Evolutionary conservation across 139 green algal species (phyloP), one percentile per base, ranked within the genome.

Genomic region (Desmodesmus armatus): DNA sequence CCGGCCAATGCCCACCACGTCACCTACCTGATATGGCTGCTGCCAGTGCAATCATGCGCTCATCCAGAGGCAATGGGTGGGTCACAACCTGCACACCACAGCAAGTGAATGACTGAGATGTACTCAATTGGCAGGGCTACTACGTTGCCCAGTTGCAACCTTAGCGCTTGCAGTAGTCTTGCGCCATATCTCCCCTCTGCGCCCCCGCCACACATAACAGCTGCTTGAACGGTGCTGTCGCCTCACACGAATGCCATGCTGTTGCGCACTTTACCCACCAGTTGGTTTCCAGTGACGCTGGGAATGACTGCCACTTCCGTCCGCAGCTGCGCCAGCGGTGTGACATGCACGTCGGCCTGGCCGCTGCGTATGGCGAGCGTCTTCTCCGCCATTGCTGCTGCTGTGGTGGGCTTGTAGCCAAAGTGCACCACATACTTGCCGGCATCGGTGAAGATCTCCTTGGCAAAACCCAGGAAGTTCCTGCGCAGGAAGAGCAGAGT

Each of bases 381-480:
- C n/a, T 79, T 62, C 9, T 17, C 84, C 39, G 51, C 82, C 41
- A 94, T 60, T 35, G 87, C 70, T 7, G 92, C 92, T 6, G 92
- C 92, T 43, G 91, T 40, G 17, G 84, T 25, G 4, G 92, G 77
- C 31, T 41, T 80, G 40, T 84, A 66, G 0, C 95, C 95, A 85
- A 98, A 98, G 83, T 98, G 95, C 19, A 98, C 92, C 21, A 94
- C 92, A 71, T 98, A 98, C 88, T 96, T 96, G 62, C 95, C 92
- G 3, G 92, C 92, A 83, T 95, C 90, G 0, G 92, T 95, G 88
- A 95, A 96, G 1, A 96, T 58, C 89, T 96, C 93, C 85, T 94
- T 94, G 73, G 87, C 93, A 88, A 95, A 95, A 33, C 93, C 92
- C 65, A 91, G 80, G 69, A 95, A 95, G 74, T 87, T 81, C 60